phyloP scores from a whole-genome alignment of 2,329 filamentous ascomycete species.

The Trematosphaeria pertusa region DNA sequence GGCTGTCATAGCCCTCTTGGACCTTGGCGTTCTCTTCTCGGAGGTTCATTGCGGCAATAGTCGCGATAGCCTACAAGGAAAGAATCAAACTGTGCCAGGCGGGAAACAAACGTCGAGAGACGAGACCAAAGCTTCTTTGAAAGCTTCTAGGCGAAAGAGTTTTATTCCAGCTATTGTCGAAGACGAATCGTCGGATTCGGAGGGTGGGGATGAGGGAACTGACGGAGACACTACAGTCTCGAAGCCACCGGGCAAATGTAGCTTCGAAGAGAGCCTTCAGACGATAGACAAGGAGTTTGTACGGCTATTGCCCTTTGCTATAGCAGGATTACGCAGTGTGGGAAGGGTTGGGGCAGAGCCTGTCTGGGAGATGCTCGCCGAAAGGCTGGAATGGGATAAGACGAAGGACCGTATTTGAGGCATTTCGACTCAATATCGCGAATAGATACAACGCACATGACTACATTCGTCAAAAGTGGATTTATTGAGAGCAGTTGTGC shows the following conservation, averaged over 20 bases:
- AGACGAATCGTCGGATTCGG: slow-evolving; percentile 36
- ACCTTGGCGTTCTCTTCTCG: slow-evolving; percentile 74
- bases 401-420: slow-evolving; percentile 11
- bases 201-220: slow-evolving; percentile 26
- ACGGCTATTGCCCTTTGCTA: slow-evolving; percentile 71
- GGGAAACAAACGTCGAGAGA: no score
- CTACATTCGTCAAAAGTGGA: no score
- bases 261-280: slow-evolving; percentile 54
- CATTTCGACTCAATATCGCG: no score
- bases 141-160: slow-evolving; percentile 25
- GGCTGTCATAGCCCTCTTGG: slow-evolving; percentile 76
- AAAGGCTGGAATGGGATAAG: slow-evolving; percentile 70
- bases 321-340: slow-evolving; percentile 74
- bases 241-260: background rate
- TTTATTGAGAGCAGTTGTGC: no score
- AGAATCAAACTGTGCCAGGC: no score
- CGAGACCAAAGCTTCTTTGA: background rate
- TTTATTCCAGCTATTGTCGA: slow-evolving; percentile 19
- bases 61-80: no score
- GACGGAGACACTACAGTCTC: slow-evolving; percentile 8
- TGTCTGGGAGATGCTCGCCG: slow-evolving; percentile 82
- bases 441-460: no score
- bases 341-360: slow-evolving; percentile 74
- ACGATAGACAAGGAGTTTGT: slow-evolving; percentile 70
- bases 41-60: slow-evolving; percentile 61